phyloP scores from a whole-genome alignment of 768 basidiomycete species.

The Pisolithus sp. region DNA sequence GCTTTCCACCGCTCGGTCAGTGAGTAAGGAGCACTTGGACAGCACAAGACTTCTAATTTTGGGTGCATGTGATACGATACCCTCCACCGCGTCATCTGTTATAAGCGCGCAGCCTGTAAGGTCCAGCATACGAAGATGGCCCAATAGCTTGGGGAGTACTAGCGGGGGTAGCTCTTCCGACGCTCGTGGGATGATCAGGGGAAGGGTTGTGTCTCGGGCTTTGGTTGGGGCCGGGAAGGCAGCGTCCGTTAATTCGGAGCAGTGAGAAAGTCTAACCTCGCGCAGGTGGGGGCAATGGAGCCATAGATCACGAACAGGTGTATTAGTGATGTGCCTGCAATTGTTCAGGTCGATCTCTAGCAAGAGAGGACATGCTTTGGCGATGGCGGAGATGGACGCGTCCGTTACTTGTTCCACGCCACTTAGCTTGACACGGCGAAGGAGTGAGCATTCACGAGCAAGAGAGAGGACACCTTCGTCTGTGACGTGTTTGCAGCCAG shows the following conservation, averaged over 20 bases:
- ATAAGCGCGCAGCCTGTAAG: constrained; percentile 78
- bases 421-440: constrained; percentile 87
- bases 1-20: constrained; percentile 75
- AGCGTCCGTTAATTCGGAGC: constrained; percentile 68
- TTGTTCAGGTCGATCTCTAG: constrained; percentile 92
- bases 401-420: constrained; percentile 74
- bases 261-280: constrained; percentile 83
- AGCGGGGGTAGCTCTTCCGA: constrained; percentile 56
- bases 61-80: constrained; percentile 73
- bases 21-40: constrained; percentile 75
- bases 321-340: constrained; percentile 72
- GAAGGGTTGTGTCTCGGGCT: constrained; percentile 36
- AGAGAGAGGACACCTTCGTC: constrained; percentile 74
- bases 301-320: constrained; percentile 80
- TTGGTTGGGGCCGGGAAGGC: constrained; percentile 76
- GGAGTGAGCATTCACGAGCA: constrained; percentile 64
- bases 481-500: constrained; percentile 74
- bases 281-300: constrained; percentile 74
- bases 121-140: constrained; percentile 90
- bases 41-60: constrained; percentile 83
- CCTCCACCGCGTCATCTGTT: constrained; percentile 79
- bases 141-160: constrained; percentile 57
- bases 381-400: constrained; percentile 65
- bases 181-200: constrained; percentile 28
- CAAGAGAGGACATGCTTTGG: constrained; percentile 73